Evolutionary conservation across 495 filamentous ascomycete species (phyloP).

Genomic region (Neurospora sp.): DNA sequence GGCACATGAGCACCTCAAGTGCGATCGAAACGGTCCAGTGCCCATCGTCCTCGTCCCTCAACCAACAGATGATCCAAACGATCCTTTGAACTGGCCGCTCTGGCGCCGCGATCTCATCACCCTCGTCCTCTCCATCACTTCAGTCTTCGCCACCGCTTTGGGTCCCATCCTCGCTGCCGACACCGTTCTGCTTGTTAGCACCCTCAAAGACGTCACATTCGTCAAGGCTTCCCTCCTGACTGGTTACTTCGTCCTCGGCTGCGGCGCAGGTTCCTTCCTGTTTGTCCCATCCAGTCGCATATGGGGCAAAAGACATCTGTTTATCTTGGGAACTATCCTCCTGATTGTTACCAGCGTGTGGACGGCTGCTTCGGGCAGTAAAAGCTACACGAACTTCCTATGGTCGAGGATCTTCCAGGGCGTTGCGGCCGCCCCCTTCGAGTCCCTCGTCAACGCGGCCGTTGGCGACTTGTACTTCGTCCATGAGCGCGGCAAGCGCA

Average conservation of each 20-base stretch:
- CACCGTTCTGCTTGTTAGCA: conserved; percentile 57
- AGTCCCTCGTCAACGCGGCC: conserved; percentile 65
- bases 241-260: conserved; percentile 78
- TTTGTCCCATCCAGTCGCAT: conserved; percentile 82
- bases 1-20: conserved; percentile 47
- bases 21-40: conserved; percentile 53
- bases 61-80: conserved; percentile 71
- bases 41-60: conserved; percentile 73
- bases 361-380: conserved; percentile 56
- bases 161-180: conserved; percentile 82
- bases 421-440: conserved; percentile 64
- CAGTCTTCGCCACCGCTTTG: conserved; percentile 70
- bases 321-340: conserved; percentile 66
- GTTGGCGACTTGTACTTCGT: conserved; percentile 72
- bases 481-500: conserved; percentile 76
- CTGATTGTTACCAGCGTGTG: conserved; percentile 63
- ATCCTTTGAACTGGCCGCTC: conserved; percentile 78
- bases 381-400: conserved; percentile 58
- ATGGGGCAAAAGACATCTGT: conserved; percentile 86
- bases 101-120: conserved; percentile 80
- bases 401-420: conserved; percentile 70
- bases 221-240: conserved; percentile 71
- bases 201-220: conserved; percentile 45
- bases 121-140: conserved; percentile 61
- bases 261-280: conserved; percentile 68